Percentiles rank a stretch among this genome's conserved stretches.
Evolutionary conservation across 108 stramenopile genomes (phyloP).

Genomic region (Conticribra guillardii): DNA sequence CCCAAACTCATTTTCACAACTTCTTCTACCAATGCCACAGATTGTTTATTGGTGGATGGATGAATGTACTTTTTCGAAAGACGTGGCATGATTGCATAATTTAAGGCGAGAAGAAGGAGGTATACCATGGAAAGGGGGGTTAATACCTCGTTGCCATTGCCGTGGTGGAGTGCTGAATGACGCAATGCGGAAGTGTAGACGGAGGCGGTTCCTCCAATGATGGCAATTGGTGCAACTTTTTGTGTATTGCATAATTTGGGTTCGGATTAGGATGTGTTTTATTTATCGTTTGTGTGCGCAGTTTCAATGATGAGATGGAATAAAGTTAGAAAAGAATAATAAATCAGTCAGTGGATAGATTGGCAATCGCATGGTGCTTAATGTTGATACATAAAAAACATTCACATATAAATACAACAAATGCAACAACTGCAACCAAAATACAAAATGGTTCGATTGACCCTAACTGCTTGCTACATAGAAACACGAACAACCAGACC

Average conservation of each 20-base stretch:
- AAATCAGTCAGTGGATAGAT: no score
- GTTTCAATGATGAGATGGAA: no score
- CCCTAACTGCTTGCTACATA: no score
- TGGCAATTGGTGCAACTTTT: constrained; percentile 45
- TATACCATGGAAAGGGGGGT: constrained; percentile 56
- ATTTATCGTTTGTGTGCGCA: no score
- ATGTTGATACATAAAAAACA: no score
- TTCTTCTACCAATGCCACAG: constrained; percentile 75
- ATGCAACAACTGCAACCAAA: no score
- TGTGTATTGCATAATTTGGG: no score
- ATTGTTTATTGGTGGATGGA: constrained; percentile 44
- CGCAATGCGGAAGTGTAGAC: constrained; percentile 34
- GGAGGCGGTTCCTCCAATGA: constrained; percentile 32
- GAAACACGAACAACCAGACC: no score
- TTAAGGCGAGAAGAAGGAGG: constrained; percentile 74
- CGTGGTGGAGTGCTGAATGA: constrained; percentile 10
- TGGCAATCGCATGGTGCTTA: no score
- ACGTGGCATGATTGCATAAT: constrained; percentile 86
- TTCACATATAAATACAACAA: no score
- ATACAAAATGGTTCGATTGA: not conserved
- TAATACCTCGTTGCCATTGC: constrained; percentile 6
- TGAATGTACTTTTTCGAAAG: constrained; percentile 68
- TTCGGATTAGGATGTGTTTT: no score
- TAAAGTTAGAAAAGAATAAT: no score
- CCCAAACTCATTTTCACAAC: constrained; percentile 62